Conservation (phyloP, 2,329 filamentous ascomycete genomes). For the Saccharata proteae region DNA sequence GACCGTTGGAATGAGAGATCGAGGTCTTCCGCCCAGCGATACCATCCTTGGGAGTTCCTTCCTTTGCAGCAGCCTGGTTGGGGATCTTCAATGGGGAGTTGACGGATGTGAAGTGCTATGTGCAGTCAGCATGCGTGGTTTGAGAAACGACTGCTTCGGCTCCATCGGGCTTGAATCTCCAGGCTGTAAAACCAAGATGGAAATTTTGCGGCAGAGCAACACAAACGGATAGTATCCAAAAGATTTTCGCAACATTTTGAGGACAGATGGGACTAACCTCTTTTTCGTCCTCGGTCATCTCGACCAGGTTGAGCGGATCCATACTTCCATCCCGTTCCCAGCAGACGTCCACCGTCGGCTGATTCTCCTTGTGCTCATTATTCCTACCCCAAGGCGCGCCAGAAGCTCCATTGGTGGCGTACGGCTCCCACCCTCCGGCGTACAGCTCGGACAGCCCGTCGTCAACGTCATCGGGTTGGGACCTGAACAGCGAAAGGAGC, state of each 20-base stretch:
- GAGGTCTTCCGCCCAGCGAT: constrained; percentile 69
- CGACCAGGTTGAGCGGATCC: constrained; percentile 59
- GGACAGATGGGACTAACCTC: constrained; percentile 36
- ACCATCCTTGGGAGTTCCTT: constrained; percentile 41
- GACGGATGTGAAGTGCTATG: constrained; percentile 72
- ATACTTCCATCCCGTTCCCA: constrained; percentile 67
- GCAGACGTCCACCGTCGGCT: constrained; percentile 78
- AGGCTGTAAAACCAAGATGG: no score
- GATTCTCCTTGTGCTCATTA: constrained; percentile 58
- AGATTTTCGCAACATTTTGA: not conserved
- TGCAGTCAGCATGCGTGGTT: constrained; percentile 10
- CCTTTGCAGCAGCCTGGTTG: constrained; percentile 54
- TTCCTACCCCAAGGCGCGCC: constrained; percentile 60
- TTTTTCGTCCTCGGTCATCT: constrained; percentile 57
- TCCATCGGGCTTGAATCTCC: no score
- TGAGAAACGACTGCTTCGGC: no score
- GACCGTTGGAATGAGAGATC: constrained; percentile 53
- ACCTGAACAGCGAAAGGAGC: constrained; percentile 60
- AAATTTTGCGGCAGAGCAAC: no score
- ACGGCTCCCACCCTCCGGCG: constrained; percentile 67
- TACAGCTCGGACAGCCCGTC: constrained; percentile 57
- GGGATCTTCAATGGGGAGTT: constrained; percentile 89
- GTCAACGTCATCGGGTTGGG: constrained; percentile 40
- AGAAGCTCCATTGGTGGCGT: constrained; percentile 50
- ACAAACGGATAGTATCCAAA: no score